These are phyloP conservation scores for Barbatosphaeria neglecta DNA, from an alignment of 495 filamentous ascomycete species.

Conservation along the genomic window DNA sequence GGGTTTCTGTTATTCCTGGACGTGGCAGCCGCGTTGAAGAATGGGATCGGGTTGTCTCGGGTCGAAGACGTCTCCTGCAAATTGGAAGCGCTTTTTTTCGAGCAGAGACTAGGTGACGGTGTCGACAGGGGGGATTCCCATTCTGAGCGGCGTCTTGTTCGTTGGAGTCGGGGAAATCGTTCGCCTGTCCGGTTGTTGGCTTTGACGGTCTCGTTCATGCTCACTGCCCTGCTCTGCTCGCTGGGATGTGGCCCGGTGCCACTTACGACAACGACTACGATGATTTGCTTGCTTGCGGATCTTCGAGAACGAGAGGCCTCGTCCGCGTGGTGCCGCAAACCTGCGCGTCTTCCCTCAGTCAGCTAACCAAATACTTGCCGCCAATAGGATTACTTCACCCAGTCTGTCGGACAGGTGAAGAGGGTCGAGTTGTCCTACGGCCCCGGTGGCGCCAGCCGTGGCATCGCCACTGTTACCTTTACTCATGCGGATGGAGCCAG, in stretches of 20 bases:
- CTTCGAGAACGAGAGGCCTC: background rate
- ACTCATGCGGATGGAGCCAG: conserved; percentile 61
- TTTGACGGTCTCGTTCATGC: conserved; percentile 2
- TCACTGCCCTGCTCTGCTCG: conserved; percentile 28
- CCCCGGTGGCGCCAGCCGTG: conserved; percentile 80
- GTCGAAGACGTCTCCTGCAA: background rate
- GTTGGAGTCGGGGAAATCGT: background rate
- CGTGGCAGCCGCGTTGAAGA: background rate
- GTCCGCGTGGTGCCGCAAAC: background rate
- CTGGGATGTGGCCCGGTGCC: conserved; percentile 7
- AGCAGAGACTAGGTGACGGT: background rate
- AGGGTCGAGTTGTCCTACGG: conserved; percentile 81
- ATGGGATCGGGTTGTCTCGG: background rate
- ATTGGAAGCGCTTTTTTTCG: background rate
- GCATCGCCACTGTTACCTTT: conserved; percentile 63
- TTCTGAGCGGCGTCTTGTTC: background rate
- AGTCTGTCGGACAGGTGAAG: conserved; percentile 82
- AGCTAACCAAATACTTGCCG: conserved; percentile 24
- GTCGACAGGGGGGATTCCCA: background rate
- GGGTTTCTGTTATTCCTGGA: background rate
- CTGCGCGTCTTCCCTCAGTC: conserved; percentile 5
- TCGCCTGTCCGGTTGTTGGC: background rate
- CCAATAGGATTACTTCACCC: conserved; percentile 87
- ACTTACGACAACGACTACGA: background rate
- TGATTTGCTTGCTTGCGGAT: background rate